phyloP scores from a whole-genome alignment of 2,329 filamentous ascomycete species.

The Fusarium metavorans region DNA sequence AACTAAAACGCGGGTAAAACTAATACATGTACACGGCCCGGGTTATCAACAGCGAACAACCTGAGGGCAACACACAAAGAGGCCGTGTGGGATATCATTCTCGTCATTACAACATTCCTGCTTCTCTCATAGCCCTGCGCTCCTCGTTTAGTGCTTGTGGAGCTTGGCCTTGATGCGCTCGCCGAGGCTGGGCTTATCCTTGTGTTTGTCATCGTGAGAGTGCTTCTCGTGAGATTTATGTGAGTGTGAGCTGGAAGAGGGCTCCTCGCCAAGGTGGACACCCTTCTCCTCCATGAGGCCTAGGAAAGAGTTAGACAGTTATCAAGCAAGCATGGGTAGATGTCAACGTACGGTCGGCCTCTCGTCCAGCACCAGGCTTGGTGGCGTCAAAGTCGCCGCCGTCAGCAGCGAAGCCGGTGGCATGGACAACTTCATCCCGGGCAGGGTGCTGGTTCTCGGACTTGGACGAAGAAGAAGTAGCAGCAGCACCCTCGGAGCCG shows the following conservation, averaged over 20 bases:
- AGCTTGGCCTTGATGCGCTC: conserved; percentile 79
- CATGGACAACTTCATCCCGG: conserved; percentile 68
- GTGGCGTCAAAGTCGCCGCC: conserved; percentile 76
- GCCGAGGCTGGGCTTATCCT: conserved; percentile 65
- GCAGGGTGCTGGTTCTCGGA: conserved; percentile 56
- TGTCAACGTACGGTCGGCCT: conserved; percentile 71
- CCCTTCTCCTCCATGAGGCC: conserved; percentile 52
- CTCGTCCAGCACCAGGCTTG: conserved; percentile 72
- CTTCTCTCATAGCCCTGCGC: not conserved
- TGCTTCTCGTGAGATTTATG: conserved; percentile 28
- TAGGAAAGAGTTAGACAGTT: conserved; percentile 27
- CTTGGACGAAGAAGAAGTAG: conserved; percentile 14
- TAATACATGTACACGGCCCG: not conserved
- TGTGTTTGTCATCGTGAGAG: conserved; percentile 35
- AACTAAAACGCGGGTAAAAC: not conserved
- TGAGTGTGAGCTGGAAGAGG: conserved; percentile 2
- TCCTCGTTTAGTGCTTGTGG: conserved; percentile 59
- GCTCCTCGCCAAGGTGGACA: conserved; percentile 34
- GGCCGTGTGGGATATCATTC: conserved; percentile 31
- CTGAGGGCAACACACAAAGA: conserved; percentile 1
- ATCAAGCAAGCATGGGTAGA: not conserved
- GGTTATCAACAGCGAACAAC: not conserved
- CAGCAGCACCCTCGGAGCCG: conserved; percentile 19
- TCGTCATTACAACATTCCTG: conserved; percentile 21
- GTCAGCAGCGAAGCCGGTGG: conserved; percentile 70